Percentiles rank a stretch among this genome's conserved stretches.
phyloP scores from a whole-genome alignment of 768 basidiomycete species.

The Tulasnella sp. region DNA sequence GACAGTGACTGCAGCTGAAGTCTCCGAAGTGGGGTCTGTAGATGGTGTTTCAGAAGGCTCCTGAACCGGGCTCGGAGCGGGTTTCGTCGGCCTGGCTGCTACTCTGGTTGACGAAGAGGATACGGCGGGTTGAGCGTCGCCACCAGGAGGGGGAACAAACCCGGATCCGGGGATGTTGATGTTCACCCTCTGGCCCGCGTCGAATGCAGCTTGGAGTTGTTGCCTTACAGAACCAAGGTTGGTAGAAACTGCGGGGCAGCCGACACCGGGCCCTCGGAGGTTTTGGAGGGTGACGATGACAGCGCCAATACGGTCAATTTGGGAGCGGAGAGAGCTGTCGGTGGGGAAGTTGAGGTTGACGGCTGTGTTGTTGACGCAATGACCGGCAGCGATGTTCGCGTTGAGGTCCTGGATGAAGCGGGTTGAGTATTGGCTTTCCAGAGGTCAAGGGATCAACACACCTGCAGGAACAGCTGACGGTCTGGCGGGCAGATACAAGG shows the following conservation, averaged over 20 bases:
- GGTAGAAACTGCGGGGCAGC: conserved; percentile 17
- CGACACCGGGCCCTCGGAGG: conserved; percentile 49
- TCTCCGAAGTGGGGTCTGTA: no score
- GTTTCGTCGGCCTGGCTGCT: background rate
- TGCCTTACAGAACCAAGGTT: conserved; percentile 4
- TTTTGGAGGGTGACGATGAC: conserved; percentile 60
- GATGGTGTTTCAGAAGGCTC: no score
- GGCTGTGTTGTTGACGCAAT: conserved; percentile 51
- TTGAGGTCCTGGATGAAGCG: conserved; percentile 29
- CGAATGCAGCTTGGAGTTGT: background rate
- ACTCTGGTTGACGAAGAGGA: background rate
- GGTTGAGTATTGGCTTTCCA: conserved; percentile 14
- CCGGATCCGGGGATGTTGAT: background rate
- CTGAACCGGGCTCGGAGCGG: background rate
- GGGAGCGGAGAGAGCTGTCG: conserved; percentile 39
- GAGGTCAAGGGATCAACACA: conserved; percentile 20
- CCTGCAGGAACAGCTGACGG: conserved; percentile 40
- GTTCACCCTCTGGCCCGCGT: background rate
- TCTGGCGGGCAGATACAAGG: conserved; percentile 56
- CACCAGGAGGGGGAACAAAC: background rate
- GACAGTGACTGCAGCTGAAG: no score
- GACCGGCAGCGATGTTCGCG: conserved; percentile 47
- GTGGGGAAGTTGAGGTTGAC: conserved; percentile 50
- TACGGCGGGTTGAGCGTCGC: background rate
- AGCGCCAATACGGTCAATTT: conserved; percentile 40